Percentiles rank a stretch among this genome's conserved stretches.
Conservation (phyloP, 176 grass and related monocot genomes). For the Avena sativa region DNA sequence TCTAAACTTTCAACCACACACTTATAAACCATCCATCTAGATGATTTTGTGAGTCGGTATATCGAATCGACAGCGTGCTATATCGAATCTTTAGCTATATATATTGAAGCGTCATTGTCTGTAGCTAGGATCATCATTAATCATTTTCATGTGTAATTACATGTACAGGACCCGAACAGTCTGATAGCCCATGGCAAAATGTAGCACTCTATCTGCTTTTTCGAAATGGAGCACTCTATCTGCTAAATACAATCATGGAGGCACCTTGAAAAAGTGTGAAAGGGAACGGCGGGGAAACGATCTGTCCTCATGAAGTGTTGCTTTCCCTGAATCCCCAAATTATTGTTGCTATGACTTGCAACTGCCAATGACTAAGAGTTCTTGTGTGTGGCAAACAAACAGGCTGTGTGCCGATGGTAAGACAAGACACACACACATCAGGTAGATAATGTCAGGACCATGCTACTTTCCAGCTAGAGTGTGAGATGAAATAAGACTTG, state of each 20-base stretch:
- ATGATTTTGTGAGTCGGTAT: too few relatives aligned
- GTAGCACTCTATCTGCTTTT: neutral
- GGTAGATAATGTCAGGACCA: too few relatives aligned
- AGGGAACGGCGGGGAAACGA: neutral
- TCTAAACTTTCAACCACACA: neutral
- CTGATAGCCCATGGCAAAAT: neutral
- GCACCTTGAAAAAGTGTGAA: neutral
- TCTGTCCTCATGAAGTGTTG: neutral
- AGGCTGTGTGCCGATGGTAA: too few relatives aligned
- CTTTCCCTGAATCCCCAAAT: conserved; percentile 1
- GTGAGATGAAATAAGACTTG: neutral
- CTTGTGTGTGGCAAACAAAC: too few relatives aligned
- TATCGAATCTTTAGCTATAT: neutral
- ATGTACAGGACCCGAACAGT: neutral
- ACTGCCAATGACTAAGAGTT: neutral
- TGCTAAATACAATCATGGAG: conserved; percentile 13
- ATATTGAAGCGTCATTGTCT: neutral
- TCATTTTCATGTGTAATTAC: neutral
- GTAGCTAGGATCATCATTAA: neutral
- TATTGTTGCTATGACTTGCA: conserved; percentile 27
- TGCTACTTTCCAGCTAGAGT: too few relatives aligned
- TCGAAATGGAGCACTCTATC: neutral
- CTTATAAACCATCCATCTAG: neutral
- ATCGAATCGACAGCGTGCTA: neutral
- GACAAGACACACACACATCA: too few relatives aligned